phyloP scores from a whole-genome alignment of 2,329 filamentous ascomycete genomes.

The Mycosphaerella sp. region DNA sequence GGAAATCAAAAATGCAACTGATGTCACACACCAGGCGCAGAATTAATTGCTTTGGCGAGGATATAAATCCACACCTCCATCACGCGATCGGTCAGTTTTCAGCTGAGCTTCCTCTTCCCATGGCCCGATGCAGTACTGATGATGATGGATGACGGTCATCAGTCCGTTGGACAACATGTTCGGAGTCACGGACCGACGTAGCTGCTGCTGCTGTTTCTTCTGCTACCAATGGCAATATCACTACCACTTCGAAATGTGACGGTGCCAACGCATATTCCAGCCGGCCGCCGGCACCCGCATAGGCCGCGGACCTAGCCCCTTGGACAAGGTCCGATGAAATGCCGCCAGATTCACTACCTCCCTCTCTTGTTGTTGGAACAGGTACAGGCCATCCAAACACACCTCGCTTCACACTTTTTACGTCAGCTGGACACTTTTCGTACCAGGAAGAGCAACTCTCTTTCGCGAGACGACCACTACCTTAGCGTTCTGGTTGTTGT shows the following conservation, averaged over 20 bases:
- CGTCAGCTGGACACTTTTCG: no score
- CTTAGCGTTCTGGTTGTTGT: no score
- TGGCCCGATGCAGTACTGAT: no score
- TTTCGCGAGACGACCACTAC: no score
- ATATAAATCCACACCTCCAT: constrained; percentile 1
- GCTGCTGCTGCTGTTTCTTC: neutral
- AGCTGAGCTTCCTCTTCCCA: neutral
- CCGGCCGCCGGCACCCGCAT: neutral
- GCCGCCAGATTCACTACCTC: no score
- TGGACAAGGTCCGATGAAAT: no score
- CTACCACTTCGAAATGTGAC: neutral
- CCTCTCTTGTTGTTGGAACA: no score
- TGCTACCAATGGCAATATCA: no score
- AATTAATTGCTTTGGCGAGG: constrained; percentile 2
- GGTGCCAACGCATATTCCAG: constrained; percentile 1
- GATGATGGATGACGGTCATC: neutral
- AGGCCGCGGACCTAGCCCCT: no score
- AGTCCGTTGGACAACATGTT: neutral
- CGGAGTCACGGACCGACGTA: neutral
- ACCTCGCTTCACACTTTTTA: no score
- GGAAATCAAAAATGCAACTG: neutral
- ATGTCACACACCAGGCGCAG: constrained; percentile 4
- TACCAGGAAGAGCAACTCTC: no score
- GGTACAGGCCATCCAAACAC: no score
- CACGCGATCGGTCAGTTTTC: constrained; percentile 1